A percentile compares a stretch with the other conserved stretches of the same genome.
Evolutionary conservation across 352 stramenopile species (phyloP).

Genomic region (Phytophthora niederhauseri): DNA sequence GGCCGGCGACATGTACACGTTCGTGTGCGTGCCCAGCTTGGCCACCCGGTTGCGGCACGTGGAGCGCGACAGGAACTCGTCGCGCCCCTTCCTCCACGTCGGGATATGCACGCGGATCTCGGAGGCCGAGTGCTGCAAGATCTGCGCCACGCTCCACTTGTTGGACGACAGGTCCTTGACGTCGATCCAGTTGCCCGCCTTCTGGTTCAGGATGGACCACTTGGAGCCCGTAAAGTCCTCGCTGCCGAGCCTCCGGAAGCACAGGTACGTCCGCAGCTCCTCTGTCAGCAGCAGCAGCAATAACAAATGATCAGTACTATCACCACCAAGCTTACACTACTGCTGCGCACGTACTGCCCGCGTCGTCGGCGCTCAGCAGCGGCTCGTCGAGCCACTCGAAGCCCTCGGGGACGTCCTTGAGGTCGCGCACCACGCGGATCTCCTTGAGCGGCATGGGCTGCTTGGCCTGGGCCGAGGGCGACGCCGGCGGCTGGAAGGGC

Average conservation of each 20-base stretch:
- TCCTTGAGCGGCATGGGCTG: slow-evolving; percentile 72
- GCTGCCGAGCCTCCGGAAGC: slow-evolving; percentile 62
- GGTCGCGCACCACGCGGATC: slow-evolving; percentile 72
- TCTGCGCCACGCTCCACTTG: slow-evolving; percentile 80
- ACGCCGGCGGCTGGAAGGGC: slow-evolving; percentile 30
- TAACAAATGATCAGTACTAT: background rate
- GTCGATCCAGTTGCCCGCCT: slow-evolving; percentile 81
- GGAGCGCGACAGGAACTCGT: slow-evolving; percentile 72
- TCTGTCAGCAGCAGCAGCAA: slow-evolving; percentile 26
- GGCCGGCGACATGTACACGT: slow-evolving; percentile 78
- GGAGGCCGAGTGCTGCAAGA: slow-evolving; percentile 60
- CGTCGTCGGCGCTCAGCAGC: slow-evolving; percentile 46
- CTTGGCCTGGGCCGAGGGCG: slow-evolving; percentile 3
- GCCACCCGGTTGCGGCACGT: slow-evolving; percentile 70
- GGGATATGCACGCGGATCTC: slow-evolving; percentile 78
- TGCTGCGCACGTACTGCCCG: slow-evolving; percentile 34
- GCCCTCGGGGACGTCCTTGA: slow-evolving; percentile 69
- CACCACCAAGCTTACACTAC: background rate
- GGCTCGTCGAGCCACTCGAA: slow-evolving; percentile 63
- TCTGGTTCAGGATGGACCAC: slow-evolving; percentile 75
- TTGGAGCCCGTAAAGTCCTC: slow-evolving; percentile 74
- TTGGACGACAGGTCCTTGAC: slow-evolving; percentile 78
- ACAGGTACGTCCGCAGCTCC: slow-evolving; percentile 72
- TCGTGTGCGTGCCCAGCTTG: slow-evolving; percentile 74
- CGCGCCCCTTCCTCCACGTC: slow-evolving; percentile 69